A percentile compares a stretch with the other conserved stretches of the same genome.
These are phyloP conservation scores for Salix brachista DNA, from an alignment of 345 rosid genomes.

Conservation along the genomic window DNA sequence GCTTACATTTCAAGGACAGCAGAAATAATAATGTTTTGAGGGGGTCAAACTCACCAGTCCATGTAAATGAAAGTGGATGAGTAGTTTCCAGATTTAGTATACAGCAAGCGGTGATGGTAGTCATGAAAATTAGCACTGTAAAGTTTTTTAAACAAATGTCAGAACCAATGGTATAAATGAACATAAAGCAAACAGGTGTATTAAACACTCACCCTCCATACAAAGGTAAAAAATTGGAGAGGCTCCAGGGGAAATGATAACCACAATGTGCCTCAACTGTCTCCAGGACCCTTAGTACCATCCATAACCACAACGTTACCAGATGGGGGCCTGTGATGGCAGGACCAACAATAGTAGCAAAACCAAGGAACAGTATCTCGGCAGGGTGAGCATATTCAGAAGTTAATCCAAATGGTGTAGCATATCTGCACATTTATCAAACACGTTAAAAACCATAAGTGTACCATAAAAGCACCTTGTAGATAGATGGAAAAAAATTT, in stretches of 20 bases:
- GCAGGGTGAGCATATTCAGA: constrained; percentile 98
- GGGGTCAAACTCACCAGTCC: constrained; percentile 71
- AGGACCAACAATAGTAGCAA: constrained; percentile 91
- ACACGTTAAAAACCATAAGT: constrained; percentile 3
- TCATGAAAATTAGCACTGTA: constrained; percentile 97
- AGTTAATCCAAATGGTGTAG: constrained; percentile 96
- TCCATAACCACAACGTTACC: constrained; percentile 89
- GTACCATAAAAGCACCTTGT: neutral
- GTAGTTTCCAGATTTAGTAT: constrained; percentile 96
- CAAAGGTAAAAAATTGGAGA: constrained; percentile 81
- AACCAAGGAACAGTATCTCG: constrained; percentile 90
- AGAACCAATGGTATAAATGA: constrained; percentile 6
- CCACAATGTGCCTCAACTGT: constrained; percentile 99
- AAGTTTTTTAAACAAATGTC: constrained; percentile 6
- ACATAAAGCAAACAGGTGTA: neutral
- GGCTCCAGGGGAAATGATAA: constrained; percentile 98
- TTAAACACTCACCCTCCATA: constrained; percentile 79
- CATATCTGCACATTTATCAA: constrained; percentile 51
- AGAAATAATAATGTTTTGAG: neutral
- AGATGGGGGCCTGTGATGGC: constrained; percentile 97
- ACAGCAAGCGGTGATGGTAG: constrained; percentile 91
- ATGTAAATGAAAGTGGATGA: constrained; percentile 89
- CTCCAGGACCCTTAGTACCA: constrained; percentile 85
- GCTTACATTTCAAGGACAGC: neutral
- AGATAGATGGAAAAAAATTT: neutral